Base-by-base conservation (phyloP, 2,329 filamentous ascomycete genomes). In the Leptographium flavum region DNA sequence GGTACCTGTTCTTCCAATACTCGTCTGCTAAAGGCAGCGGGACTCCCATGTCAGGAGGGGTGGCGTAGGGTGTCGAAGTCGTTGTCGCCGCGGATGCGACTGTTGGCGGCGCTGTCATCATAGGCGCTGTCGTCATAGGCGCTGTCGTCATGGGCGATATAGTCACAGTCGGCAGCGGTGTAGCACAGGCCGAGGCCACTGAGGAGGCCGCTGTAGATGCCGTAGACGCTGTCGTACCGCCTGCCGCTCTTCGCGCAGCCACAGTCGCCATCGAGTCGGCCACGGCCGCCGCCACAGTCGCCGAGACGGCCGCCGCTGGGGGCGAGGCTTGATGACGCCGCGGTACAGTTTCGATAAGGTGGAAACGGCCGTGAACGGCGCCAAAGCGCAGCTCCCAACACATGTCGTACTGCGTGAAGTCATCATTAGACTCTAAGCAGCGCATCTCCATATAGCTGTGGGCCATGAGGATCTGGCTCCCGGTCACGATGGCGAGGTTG, bases 311-410 rank as follows among this genome's bases (percentile, higher is more conserved):
- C n/a, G n/a, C n/a, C n/a, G n/a, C n/a, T n/a, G n/a, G n/a, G n/a
- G n/a, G n/a, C n/a, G n/a, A n/a, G n/a, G n/a, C n/a, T n/a, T n/a
- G n/a, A n/a, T n/a, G n/a, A n/a, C n/a, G n/a, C n/a, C n/a, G n/a
- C n/a, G n/a, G n/a, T n/a, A n/a, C n/a, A n/a, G n/a, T n/a, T 53
- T 72, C 69, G 43, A 66, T 62, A 58, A 79, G 71, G 25, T 63
- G 66, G 51, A 76, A 79, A 38, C 63, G 61, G 2, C 72, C 73
- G 43, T 62, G 62, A 10, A 76, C 55, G n/a, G 63, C 60, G 1
- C 76, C 76, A 47, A 73, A 71, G 43, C 64, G 62, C 53, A 79
- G 67, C 49, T 71, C 66, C 75, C 75, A 81, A 45, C 63, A 61
- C 50, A 69, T 70, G 39, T 60, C 57, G 55, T 78, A 80, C 42